Evolutionary conservation across 2,329 filamentous ascomycete species (phyloP), one percentile per base, ranked within the genome.

Genomic region (Alternaria rosae): DNA sequence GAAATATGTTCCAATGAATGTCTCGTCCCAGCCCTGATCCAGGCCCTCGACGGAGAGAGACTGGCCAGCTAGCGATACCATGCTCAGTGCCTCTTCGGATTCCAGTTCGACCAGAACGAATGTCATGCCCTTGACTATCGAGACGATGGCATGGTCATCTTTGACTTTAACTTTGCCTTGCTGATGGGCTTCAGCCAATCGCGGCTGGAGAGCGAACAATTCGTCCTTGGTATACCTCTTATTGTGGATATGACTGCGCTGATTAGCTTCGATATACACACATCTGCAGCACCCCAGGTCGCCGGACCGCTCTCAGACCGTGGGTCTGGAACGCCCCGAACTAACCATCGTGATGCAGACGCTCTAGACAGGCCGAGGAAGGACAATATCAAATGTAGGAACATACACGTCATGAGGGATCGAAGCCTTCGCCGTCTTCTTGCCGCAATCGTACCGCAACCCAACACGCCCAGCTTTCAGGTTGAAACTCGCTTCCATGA

Each of bases 91-190:
- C 28, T 88, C 87, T 10, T 92, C 77, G 56, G 83, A 84, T 0
- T 86, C 82, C 21, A 95, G 81, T 67, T 86, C 80, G 13, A 91
- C 82, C 30, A 92, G 84, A n/a, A 88, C 78, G 76, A 93, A 93
- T 1, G 87, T 87, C 89, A 94, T 91, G 50, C 91, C 92, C 45
- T 87, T 87, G 35, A 93, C 91, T 47, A 93, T 82, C 44, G 79
- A 82, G 11, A 83, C 79, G 12, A 82, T 67, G 13, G 78, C 69
- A 30, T 65, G 76, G 66, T 74, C 54, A 67, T 72, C 62, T 26
- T 68, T 65, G 6, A 68, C 32, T 11, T 60, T 56, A 21, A 70
- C 28, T 23, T 68, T 52, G 15, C 61, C 52, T 26, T 67, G 56
- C 8, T 60, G 32, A 43, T 68, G 60, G 47, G 66, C 69, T 25